Evolutionary conservation across 805 yeast genomes (phyloP).

Genomic region (Zygotorulaspora danielsina): DNA sequence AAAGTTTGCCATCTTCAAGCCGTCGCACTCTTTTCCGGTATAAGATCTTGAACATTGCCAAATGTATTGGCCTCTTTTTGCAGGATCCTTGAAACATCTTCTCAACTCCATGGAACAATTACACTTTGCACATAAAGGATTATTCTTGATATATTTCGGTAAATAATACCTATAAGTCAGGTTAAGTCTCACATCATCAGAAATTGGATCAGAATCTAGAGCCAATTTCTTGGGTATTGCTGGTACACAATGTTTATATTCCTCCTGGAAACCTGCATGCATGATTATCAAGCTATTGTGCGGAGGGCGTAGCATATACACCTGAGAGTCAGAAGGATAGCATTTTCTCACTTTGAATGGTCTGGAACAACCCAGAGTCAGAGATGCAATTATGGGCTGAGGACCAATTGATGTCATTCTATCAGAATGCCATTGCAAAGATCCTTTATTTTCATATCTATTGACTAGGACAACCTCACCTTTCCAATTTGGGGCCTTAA

Average conservation of each 20-base stretch:
- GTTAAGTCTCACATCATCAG: constrained; percentile 54
- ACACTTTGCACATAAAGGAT: constrained; percentile 45
- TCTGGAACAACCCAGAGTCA: constrained; percentile 66
- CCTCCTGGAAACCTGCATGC: constrained; percentile 80
- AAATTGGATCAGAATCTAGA: constrained; percentile 43
- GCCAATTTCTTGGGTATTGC: constrained; percentile 24
- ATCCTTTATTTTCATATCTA: constrained; percentile 47
- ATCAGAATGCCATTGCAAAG: constrained; percentile 75
- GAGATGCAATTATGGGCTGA: constrained; percentile 58
- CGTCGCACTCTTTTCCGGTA: constrained; percentile 42
- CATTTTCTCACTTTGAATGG: constrained; percentile 55
- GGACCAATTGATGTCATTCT: constrained; percentile 71
- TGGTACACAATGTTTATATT: constrained; percentile 61
- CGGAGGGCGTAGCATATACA: constrained; percentile 48
- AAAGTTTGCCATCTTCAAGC: constrained; percentile 50
- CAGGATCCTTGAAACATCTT: constrained; percentile 46
- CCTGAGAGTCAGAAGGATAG: constrained; percentile 28
- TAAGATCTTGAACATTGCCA: constrained; percentile 60
- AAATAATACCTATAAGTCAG: constrained; percentile 61
- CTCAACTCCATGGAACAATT: constrained; percentile 47
- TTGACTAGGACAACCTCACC: constrained; percentile 56
- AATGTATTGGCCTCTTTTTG: constrained; percentile 52
- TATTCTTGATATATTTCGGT: constrained; percentile 22
- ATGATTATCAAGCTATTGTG: constrained; percentile 67
- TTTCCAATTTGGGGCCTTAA: constrained; percentile 41